These are phyloP conservation scores for Lentinula lateritia DNA, from an alignment of 768 basidiomycete genomes.

Conservation along the genomic window DNA sequence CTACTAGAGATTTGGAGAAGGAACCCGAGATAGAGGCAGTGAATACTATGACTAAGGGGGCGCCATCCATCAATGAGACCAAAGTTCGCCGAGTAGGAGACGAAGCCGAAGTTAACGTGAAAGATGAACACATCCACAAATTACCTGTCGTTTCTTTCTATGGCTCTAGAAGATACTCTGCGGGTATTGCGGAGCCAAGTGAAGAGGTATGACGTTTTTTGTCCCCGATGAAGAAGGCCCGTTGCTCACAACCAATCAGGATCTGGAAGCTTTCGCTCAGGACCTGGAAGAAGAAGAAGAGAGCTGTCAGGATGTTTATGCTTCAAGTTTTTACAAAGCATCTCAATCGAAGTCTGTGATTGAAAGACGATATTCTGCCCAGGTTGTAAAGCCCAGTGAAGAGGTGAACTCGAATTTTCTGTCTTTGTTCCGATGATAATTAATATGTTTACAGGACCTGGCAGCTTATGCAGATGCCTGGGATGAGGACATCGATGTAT, in stretches of 20 bases:
- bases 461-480: slow-evolving; percentile 2
- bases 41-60: background rate
- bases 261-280: background rate
- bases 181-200: background rate
- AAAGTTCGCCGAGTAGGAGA: slow-evolving; percentile 4
- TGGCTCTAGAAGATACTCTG: background rate
- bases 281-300: background rate
- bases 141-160: background rate
- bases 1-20: background rate
- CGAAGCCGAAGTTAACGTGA: background rate
- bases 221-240: background rate
- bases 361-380: background rate
- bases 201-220: background rate
- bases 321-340: background rate
- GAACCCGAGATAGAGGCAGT: background rate
- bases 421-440: background rate
- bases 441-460: background rate
- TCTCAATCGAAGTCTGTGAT: background rate
- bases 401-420: background rate
- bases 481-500: slow-evolving; percentile 1
- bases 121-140: background rate
- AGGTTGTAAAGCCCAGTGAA: background rate
- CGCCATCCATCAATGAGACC: background rate
- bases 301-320: background rate
- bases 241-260: background rate